A percentile compares a stretch with the other conserved stretches of the same genome.
phyloP scores from a whole-genome alignment of 2,329 filamentous ascomycete species.

The Fonsecaea pugnacius region DNA sequence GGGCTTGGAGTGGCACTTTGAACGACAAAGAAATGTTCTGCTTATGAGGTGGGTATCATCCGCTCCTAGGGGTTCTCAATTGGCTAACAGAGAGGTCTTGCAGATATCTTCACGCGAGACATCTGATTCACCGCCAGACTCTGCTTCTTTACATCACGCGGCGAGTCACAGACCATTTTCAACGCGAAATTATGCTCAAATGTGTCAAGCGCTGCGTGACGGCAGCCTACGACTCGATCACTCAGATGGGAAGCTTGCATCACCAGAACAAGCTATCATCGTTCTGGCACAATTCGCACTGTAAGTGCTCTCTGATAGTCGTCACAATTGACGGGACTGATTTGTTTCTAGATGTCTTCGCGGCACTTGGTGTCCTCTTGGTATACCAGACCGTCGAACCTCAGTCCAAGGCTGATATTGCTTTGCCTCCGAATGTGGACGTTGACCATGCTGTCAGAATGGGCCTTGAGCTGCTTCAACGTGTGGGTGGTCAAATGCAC shows the following conservation, averaged over 20 bases:
- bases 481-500: slow-evolving; percentile 12
- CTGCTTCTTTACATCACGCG: slow-evolving; percentile 10
- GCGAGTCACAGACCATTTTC: slow-evolving; percentile 6
- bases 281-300: slow-evolving; percentile 15
- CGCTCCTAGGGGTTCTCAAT: neutral
- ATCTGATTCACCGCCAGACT: slow-evolving; percentile 11
- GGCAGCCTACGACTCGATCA: slow-evolving; percentile 14
- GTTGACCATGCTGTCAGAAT: slow-evolving; percentile 8
- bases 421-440: slow-evolving; percentile 7
- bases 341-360: slow-evolving; percentile 10
- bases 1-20: slow-evolving; percentile 10
- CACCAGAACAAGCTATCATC: slow-evolving; percentile 11
- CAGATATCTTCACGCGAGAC: slow-evolving; percentile 13
- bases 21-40: slow-evolving; percentile 12
- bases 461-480: slow-evolving; percentile 8
- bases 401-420: neutral
- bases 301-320: neutral
- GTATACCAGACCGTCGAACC: slow-evolving; percentile 11
- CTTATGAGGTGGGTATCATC: slow-evolving; percentile 4
- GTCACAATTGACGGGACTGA: neutral
- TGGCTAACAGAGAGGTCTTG: neutral
- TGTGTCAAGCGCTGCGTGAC: slow-evolving; percentile 14
- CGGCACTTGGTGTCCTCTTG: slow-evolving; percentile 8
- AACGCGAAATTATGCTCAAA: slow-evolving; percentile 12
- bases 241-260: slow-evolving; percentile 9